Evolutionary conservation across 1,139 yeast species (phyloP).

Genomic region (Diutina ranongensis): DNA sequence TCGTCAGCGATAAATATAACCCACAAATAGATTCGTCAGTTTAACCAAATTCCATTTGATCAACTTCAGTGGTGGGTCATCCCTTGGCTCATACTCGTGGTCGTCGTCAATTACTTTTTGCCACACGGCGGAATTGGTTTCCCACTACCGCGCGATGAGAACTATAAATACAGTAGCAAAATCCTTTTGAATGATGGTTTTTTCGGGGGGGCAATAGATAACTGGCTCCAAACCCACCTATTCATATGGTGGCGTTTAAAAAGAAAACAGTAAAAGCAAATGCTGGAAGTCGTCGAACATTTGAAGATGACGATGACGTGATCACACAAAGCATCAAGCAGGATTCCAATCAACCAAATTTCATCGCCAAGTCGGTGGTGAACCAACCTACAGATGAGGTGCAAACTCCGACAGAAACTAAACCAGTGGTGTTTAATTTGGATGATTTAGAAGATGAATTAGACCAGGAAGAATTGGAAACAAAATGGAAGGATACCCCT

Average conservation of each 20-base stretch:
- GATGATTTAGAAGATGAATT: constrained; percentile 4
- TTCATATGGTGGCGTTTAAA: constrained; percentile 12
- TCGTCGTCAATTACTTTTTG: too few relatives aligned
- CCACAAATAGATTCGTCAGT: too few relatives aligned
- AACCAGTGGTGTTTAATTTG: constrained; percentile 3
- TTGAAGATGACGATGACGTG: not conserved
- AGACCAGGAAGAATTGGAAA: too few relatives aligned
- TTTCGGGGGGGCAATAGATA: not conserved
- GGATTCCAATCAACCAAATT: constrained; percentile 6
- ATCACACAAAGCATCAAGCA: not conserved
- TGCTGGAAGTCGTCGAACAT: not conserved
- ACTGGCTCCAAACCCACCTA: not conserved
- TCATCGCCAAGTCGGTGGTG: too few relatives aligned
- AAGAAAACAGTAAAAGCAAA: constrained; percentile 12
- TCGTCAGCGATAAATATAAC: too few relatives aligned
- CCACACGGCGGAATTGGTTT: not conserved
- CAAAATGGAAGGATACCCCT: too few relatives aligned
- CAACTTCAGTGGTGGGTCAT: too few relatives aligned
- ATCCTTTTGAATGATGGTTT: too few relatives aligned
- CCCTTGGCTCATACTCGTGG: too few relatives aligned
- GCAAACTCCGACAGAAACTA: not conserved
- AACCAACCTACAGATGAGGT: not conserved
- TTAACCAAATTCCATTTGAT: too few relatives aligned
- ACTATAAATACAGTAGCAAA: not conserved
- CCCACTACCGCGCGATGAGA: not conserved